Evolutionary conservation across 2,329 filamentous ascomycete genomes (phyloP).

Genomic region (Trichoderma citrinoviride): DNA sequence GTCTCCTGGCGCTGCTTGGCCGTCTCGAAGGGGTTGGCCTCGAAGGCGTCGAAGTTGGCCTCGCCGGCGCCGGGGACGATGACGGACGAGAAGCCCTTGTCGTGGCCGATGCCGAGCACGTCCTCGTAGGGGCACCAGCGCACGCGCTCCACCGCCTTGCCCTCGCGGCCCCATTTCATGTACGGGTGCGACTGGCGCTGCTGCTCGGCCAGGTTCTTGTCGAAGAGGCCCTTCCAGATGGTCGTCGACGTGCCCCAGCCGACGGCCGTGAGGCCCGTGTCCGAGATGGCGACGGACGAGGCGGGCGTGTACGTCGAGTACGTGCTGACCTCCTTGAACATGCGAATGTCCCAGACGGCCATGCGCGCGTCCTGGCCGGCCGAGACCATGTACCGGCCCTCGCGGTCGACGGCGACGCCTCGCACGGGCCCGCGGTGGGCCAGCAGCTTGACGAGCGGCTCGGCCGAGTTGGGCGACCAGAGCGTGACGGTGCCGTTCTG

Average conservation of each 20-base stretch:
- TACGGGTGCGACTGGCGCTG: slow-evolving; percentile 84
- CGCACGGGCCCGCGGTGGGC: slow-evolving; percentile 88
- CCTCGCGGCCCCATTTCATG: slow-evolving; percentile 88
- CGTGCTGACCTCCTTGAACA: slow-evolving; percentile 87
- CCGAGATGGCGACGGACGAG: slow-evolving; percentile 81
- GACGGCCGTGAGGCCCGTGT: slow-evolving; percentile 81
- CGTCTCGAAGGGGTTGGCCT: slow-evolving; percentile 94
- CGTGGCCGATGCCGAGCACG: slow-evolving; percentile 80
- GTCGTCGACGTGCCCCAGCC: slow-evolving; percentile 88
- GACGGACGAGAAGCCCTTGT: slow-evolving; percentile 82
- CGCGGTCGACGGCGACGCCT: slow-evolving; percentile 78
- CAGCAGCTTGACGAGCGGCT: slow-evolving; percentile 85
- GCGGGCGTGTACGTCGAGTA: slow-evolving; percentile 84
- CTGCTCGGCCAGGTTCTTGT: slow-evolving; percentile 67
- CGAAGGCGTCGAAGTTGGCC: slow-evolving; percentile 90
- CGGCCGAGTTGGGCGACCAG: slow-evolving; percentile 89
- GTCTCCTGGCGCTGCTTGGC: slow-evolving; percentile 87
- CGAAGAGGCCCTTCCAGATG: slow-evolving; percentile 88
- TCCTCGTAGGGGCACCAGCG: slow-evolving; percentile 96
- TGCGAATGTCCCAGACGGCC: slow-evolving; percentile 94
- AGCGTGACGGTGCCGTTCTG: slow-evolving; percentile 92
- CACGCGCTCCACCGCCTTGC: slow-evolving; percentile 74
- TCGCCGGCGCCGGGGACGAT: slow-evolving; percentile 94
- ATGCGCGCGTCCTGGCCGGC: slow-evolving; percentile 86
- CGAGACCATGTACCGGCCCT: slow-evolving; percentile 93